These are phyloP conservation scores for Clavulina sp. DNA, from an alignment of 768 basidiomycete species.

Conservation along the genomic window DNA sequence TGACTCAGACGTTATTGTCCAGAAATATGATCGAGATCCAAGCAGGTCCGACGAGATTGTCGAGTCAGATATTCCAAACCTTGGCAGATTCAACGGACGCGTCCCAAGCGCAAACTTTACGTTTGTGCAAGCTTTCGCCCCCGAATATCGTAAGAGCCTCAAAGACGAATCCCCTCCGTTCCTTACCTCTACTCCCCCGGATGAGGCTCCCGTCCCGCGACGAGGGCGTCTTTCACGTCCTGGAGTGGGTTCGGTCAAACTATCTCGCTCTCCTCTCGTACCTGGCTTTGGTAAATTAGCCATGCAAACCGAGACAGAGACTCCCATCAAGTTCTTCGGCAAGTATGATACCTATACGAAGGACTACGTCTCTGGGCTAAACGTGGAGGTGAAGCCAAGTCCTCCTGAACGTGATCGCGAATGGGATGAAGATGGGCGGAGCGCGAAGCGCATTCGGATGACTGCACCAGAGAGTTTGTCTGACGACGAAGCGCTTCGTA, in stretches of 20 bases:
- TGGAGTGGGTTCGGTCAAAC: no score
- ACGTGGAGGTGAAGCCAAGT: conserved; percentile 42
- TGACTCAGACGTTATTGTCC: conserved; percentile 3
- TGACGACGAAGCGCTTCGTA: not conserved
- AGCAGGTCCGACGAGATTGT: conserved; percentile 25
- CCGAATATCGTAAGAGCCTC: no score
- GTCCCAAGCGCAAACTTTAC: conserved; percentile 35
- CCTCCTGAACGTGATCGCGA: not conserved
- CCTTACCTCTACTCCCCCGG: conserved; percentile 38
- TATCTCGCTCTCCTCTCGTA: conserved; percentile 26
- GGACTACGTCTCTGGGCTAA: conserved; percentile 82
- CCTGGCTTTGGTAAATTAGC: no score
- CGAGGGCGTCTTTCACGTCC: no score
- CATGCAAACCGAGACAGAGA: conserved; percentile 52
- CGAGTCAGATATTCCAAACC: conserved; percentile 34
- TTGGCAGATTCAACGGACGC: conserved; percentile 24
- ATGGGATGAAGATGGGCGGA: conserved; percentile 23
- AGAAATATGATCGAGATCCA: conserved; percentile 10
- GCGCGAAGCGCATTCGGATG: conserved; percentile 64
- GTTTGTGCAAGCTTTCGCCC: no score
- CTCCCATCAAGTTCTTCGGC: conserved; percentile 72
- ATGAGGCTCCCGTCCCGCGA: conserved; percentile 19
- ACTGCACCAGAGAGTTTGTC: conserved; percentile 48
- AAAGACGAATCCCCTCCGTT: no score
- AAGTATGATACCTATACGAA: conserved; percentile 94